Conservation (phyloP, 495 filamentous ascomycete species). For the Aspergillus biplanus region DNA sequence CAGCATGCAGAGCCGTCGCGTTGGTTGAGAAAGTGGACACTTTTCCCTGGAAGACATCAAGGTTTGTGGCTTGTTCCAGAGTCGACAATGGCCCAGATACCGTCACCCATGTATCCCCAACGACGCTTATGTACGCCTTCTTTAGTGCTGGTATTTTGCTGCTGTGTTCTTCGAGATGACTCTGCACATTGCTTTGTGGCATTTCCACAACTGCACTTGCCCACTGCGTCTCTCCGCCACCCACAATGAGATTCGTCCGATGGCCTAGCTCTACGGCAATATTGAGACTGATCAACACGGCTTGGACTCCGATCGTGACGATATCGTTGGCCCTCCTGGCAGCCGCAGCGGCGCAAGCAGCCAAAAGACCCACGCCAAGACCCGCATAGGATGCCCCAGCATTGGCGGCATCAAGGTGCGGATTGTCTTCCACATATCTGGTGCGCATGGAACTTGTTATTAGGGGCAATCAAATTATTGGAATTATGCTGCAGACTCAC, state of each 20-base stretch:
- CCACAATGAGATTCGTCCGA: background rate
- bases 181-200: background rate
- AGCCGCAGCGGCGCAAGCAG: background rate
- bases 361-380: background rate
- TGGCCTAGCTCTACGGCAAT: background rate
- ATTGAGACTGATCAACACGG: conserved; percentile 1
- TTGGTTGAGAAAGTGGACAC: background rate
- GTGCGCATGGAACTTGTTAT: background rate
- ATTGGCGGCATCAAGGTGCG: background rate
- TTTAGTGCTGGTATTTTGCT: background rate
- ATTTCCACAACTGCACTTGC: background rate
- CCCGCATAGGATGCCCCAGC: background rate
- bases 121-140: background rate
- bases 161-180: background rate
- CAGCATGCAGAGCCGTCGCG: background rate
- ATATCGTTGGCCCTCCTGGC: background rate
- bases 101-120: background rate
- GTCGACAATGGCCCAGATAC: background rate
- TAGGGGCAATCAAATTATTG: background rate
- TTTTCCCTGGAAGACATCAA: background rate
- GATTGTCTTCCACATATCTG: conserved; percentile 7
- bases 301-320: background rate
- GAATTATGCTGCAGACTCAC: background rate
- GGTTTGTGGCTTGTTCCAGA: background rate
- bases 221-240: background rate